Evolutionary conservation across 345 rosid genomes (phyloP).

Genomic region (Eucalyptus guilfoylei): DNA sequence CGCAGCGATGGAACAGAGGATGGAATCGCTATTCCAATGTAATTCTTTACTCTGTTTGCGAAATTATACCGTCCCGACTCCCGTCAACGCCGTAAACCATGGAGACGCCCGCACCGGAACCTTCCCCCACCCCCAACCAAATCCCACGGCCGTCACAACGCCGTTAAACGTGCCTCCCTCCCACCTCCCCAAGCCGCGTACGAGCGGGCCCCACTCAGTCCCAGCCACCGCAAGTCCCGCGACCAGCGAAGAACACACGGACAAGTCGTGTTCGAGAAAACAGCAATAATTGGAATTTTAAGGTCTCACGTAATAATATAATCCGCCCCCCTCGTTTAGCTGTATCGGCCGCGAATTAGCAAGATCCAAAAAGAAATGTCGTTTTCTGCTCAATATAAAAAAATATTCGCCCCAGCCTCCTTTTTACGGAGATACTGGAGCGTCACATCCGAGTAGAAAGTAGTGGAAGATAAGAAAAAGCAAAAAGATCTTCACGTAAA

Average conservation of each 20-base stretch:
- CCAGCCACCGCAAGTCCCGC: neutral
- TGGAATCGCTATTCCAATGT: neutral
- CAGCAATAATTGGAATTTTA: neutral
- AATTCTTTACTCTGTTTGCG: too few species aligned
- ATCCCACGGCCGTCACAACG: neutral
- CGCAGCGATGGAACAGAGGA: neutral
- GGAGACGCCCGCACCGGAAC: neutral
- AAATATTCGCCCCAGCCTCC: too few species aligned
- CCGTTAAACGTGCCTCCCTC: slow-evolving; percentile 5
- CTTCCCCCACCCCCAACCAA: neutral
- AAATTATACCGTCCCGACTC: too few species aligned
- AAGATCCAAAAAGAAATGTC: neutral
- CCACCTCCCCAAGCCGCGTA: slow-evolving; percentile 36
- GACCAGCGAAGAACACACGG: neutral
- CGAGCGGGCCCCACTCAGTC: slow-evolving; percentile 26
- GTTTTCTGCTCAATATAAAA: neutral
- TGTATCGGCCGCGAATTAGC: neutral
- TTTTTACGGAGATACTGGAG: neutral
- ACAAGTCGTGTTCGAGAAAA: neutral
- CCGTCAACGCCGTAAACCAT: neutral
- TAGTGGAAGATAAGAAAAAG: neutral
- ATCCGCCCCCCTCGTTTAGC: neutral
- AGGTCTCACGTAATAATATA: neutral
- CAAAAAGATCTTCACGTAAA: neutral
- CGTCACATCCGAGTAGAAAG: neutral